Evolutionary conservation across 2,329 filamentous ascomycete genomes (phyloP), one percentile per base, ranked within the genome.

Genomic region (Ceratocystis huliohia): DNA sequence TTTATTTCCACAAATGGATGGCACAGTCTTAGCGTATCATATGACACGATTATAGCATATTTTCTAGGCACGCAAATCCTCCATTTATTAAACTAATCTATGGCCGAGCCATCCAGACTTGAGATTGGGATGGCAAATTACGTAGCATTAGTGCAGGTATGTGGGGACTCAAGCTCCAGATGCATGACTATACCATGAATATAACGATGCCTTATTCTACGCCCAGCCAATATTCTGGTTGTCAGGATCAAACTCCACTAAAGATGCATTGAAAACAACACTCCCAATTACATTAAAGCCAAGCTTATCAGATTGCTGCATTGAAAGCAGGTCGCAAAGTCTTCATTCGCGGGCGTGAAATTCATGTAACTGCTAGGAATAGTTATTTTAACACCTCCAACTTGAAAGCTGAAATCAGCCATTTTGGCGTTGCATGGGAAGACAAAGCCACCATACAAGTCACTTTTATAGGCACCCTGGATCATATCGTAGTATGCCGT

Each of bases 271-370:
- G 77, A 85, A 84, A 73, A 85, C 80, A 71, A 84, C 80, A 71
- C 84, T 82, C 25, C 82, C 82, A 71, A 82, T 84, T 72, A 90
- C 84, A 74, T 85, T 82, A 48, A 79, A 77, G 57, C 82, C 83
- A 45, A 81, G 79, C 37, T 56, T 33, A 10, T 63, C 28, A 28
- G 53, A 65, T n/a, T 63, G 64, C 76, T 89, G 87, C 22, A 89
- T 75, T 70, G 85, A 70, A 87, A 88, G 78, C 87, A 89, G 64
- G 78, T 82, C 46, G 78, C 78, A 61, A 76, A 76, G 61, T 78
- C 75, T 8, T 84, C 75, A 30, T 75, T 28, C 22, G 61, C 28
- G 33, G 75, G 71, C 1, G 80, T 78, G 69, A 84, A 87, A 69
- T 78, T 80, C 69, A 85, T 78, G 64, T 81, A 77, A 20, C 72